Percentiles rank a stretch among this genome's conserved stretches.
Evolutionary conservation across 352 stramenopile species (phyloP).

Genomic region (Globisporangium recalcitrans): DNA sequence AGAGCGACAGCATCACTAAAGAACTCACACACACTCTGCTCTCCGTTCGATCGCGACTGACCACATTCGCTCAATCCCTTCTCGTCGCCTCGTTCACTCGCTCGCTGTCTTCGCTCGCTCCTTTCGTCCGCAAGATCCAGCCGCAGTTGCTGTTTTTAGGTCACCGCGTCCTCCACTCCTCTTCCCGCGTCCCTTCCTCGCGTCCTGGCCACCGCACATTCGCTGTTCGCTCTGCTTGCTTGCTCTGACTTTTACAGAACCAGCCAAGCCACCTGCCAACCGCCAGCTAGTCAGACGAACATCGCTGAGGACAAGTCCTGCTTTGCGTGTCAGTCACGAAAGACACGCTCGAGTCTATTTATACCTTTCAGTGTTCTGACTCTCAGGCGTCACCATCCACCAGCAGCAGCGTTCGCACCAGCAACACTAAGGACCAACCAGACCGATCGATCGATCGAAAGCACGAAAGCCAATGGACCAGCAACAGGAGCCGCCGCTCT

Average conservation of each 20-base stretch:
- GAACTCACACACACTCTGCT: no score
- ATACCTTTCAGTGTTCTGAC: background rate
- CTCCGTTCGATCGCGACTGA: no score
- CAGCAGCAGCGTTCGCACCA: background rate
- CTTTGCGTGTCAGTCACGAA: background rate
- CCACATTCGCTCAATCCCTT: no score
- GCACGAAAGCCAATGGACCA: background rate
- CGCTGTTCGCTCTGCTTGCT: background rate
- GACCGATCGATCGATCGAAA: background rate
- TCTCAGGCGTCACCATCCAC: background rate
- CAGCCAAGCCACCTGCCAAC: background rate
- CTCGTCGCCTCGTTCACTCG: no score
- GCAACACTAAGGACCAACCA: background rate
- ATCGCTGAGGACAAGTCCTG: background rate
- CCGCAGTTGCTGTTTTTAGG: background rate
- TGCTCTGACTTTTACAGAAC: background rate
- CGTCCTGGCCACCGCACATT: background rate
- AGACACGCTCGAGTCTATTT: background rate
- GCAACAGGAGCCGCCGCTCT: slow-evolving; percentile 2
- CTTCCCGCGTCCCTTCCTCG: background rate
- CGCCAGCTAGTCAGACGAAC: background rate
- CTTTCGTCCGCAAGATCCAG: background rate
- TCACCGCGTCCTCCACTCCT: background rate
- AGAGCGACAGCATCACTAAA: no score
- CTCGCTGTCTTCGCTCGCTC: no score